phyloP scores from a whole-genome alignment of 202 grass and related monocot genomes.

The Brachypodium distachyon region DNA sequence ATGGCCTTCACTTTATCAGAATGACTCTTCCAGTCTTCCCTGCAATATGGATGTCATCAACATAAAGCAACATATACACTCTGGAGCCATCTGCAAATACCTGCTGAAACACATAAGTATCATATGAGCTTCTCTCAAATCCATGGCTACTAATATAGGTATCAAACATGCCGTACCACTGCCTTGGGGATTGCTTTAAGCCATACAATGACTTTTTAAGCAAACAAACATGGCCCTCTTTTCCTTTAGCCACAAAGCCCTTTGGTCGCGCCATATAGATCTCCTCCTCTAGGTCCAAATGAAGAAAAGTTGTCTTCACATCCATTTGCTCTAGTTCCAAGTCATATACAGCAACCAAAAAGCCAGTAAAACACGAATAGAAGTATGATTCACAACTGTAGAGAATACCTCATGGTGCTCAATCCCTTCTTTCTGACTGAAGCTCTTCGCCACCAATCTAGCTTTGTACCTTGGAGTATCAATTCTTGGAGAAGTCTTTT shows the following conservation, averaged over 20 bases:
- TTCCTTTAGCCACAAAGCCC: not conserved
- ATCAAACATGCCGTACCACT: no score
- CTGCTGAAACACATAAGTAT: conserved; percentile 21
- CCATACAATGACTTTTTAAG: not conserved
- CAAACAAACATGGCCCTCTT: not conserved
- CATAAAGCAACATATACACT: not conserved
- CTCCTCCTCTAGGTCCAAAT: not conserved
- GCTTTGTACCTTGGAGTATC: not conserved
- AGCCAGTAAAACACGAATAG: no score
- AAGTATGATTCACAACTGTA: not conserved
- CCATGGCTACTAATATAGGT: not conserved
- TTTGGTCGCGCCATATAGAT: not conserved
- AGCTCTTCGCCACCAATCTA: not conserved
- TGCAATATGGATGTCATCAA: no score
- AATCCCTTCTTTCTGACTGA: not conserved
- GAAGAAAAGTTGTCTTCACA: no score
- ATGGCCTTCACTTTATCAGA: not conserved
- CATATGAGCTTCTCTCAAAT: not conserved
- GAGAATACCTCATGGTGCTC: not conserved
- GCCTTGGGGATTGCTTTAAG: no score
- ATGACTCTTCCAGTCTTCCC: not conserved
- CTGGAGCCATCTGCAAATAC: not conserved
- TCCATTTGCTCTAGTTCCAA: no score
- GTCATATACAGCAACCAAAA: no score
- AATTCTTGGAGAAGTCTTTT: not conserved